These are phyloP conservation scores for Pichia cephalocereana DNA, from an alignment of 805 yeast species.

Conservation along the genomic window DNA sequence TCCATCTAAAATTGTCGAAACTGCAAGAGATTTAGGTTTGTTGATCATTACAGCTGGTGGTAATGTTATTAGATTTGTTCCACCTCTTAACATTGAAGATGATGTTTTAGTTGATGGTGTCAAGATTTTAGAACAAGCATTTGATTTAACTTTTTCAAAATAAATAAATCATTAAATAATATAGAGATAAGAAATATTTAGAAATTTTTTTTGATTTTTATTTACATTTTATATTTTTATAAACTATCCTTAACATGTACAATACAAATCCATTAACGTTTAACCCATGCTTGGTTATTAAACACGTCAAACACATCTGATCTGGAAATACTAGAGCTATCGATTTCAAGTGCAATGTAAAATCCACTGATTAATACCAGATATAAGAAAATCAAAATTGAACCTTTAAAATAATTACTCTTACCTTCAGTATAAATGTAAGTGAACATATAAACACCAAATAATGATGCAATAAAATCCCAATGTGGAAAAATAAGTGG, in stretches of 20 bases:
- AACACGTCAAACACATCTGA: neutral
- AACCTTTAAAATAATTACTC: constrained; percentile 92
- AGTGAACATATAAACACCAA: constrained; percentile 82
- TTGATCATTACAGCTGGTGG: constrained; percentile 87
- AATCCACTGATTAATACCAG: constrained; percentile 72
- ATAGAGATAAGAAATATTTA: too few species aligned
- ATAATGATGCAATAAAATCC: constrained; percentile 82
- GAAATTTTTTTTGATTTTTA: neutral
- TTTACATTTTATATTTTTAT: neutral
- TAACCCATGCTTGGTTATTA: neutral
- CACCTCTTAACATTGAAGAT: constrained; percentile 78
- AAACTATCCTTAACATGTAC: too few species aligned
- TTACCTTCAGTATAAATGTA: constrained; percentile 96
- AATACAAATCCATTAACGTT: neutral
- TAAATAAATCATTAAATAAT: neutral
- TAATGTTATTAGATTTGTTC: constrained; percentile 83
- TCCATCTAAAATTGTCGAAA: constrained; percentile 53
- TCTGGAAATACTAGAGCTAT: constrained; percentile 11
- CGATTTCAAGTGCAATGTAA: constrained; percentile 46
- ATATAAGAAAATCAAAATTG: constrained; percentile 73
- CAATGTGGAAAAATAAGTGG: constrained; percentile 88
- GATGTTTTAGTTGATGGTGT: constrained; percentile 65
- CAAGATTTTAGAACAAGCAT: constrained; percentile 51
- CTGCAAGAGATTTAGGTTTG: constrained; percentile 72
- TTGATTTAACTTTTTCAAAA: constrained; percentile 26